Evolutionary conservation across 2,329 filamentous ascomycete species (phyloP).

Genomic region (Hypoxylon sp.): DNA sequence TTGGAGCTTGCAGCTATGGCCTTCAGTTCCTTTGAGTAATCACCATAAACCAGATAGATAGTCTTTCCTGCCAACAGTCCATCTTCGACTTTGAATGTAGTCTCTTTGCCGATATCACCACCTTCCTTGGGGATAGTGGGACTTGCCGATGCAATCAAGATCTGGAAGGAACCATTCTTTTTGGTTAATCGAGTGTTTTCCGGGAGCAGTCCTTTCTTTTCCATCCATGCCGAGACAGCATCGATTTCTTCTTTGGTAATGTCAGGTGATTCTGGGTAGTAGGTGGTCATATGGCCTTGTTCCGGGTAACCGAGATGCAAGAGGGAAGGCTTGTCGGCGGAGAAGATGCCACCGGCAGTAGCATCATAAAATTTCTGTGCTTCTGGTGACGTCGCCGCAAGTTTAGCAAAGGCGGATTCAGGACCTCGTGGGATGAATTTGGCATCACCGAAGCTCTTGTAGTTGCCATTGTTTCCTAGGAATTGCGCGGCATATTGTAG

Average conservation of each 20-base stretch:
- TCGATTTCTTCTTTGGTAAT: constrained; percentile 81
- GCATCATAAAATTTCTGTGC: constrained; percentile 71
- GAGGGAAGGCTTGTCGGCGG: constrained; percentile 67
- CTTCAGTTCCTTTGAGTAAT: constrained; percentile 76
- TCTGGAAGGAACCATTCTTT: constrained; percentile 70
- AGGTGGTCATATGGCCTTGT: constrained; percentile 79
- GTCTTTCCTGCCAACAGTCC: constrained; percentile 72
- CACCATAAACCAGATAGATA: constrained; percentile 77
- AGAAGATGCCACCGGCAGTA: constrained; percentile 77
- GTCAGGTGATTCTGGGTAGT: constrained; percentile 78
- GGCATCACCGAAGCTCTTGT: constrained; percentile 86
- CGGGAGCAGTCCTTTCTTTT: constrained; percentile 72
- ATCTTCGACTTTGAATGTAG: constrained; percentile 66
- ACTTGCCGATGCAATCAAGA: constrained; percentile 76
- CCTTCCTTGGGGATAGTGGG: constrained; percentile 67
- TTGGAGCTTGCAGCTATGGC: constrained; percentile 72
- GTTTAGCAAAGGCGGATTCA: constrained; percentile 68
- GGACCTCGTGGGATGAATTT: constrained; percentile 81
- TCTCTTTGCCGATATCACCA: constrained; percentile 73
- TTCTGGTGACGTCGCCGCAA: constrained; percentile 68
- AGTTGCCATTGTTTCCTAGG: constrained; percentile 82
- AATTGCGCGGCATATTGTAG: constrained; percentile 82
- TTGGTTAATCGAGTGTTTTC: constrained; percentile 83
- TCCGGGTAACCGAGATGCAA: constrained; percentile 82
- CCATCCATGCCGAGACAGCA: constrained; percentile 76